Percentiles rank a stretch among this genome's conserved stretches.
Conservation (phyloP, 2,329 filamentous ascomycete species). For the Colletotrichum limetticola region DNA sequence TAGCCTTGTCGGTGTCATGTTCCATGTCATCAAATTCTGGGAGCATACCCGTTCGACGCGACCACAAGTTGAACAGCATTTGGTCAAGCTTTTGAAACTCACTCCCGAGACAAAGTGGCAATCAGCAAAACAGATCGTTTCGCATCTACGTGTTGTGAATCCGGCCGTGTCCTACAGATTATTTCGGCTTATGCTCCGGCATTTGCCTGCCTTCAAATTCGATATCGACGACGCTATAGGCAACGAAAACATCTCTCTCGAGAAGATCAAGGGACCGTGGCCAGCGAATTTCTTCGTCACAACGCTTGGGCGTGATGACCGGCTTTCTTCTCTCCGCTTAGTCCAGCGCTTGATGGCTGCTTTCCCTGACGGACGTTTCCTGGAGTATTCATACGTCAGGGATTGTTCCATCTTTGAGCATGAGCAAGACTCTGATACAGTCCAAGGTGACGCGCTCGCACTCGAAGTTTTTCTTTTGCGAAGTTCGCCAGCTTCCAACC, state of each 20-base stretch:
- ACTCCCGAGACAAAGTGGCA: background rate
- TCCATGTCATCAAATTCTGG: conserved; percentile 17
- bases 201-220: conserved; percentile 34
- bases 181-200: conserved; percentile 38
- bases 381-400: background rate
- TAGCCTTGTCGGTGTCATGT: background rate
- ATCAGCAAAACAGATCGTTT: background rate
- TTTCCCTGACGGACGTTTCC: background rate
- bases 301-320: background rate
- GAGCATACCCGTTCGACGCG: background rate
- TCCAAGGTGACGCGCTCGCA: background rate
- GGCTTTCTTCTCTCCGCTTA: background rate
- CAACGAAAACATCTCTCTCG: background rate
- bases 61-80: background rate
- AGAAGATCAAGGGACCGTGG: conserved; percentile 18
- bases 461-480: background rate
- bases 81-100: background rate
- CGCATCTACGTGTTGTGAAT: background rate
- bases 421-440: background rate
- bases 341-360: conserved; percentile 1
- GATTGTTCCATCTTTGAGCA: background rate
- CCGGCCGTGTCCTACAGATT: conserved; percentile 36
- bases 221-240: conserved; percentile 39
- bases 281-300: conserved; percentile 3
- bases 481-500: background rate